phyloP scores from a whole-genome alignment of 2,329 filamentous ascomycete species.

The Xylariaceae sp. region DNA sequence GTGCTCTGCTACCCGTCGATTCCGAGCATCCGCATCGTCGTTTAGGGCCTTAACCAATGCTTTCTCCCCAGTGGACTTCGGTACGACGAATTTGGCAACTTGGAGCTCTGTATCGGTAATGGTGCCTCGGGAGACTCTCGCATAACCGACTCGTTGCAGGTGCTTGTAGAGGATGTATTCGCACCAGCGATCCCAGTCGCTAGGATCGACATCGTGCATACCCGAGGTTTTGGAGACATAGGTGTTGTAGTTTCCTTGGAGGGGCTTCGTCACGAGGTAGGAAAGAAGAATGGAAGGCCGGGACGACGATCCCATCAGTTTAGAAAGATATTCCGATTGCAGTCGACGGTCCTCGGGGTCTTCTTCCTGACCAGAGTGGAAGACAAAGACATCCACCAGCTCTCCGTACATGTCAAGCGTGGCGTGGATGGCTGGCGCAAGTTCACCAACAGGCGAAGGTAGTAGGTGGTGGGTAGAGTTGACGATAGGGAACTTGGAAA shows the following conservation, averaged over 20 bases:
- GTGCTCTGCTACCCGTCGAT: conserved; percentile 58
- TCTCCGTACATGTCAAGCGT: conserved; percentile 90
- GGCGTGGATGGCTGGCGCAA: conserved; percentile 95
- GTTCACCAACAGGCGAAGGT: conserved; percentile 86
- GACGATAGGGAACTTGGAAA: conserved; percentile 96
- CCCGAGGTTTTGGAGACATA: conserved; percentile 82
- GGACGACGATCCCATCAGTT: conserved; percentile 77
- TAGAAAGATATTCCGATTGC: conserved; percentile 78
- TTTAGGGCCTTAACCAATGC: conserved; percentile 37
- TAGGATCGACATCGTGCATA: conserved; percentile 91
- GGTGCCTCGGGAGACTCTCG: conserved; percentile 77
- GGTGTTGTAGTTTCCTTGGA: conserved; percentile 92
- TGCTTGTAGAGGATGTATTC: conserved; percentile 97
- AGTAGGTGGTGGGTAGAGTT: conserved; percentile 95
- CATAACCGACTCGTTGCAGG: conserved; percentile 80
- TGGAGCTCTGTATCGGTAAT: conserved; percentile 98
- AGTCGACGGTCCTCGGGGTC: conserved; percentile 85
- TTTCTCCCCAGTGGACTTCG: conserved; percentile 57
- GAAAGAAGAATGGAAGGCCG: conserved; percentile 81
- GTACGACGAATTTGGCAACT: conserved; percentile 90
- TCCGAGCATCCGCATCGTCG: conserved; percentile 46
- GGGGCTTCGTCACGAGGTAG: conserved; percentile 87
- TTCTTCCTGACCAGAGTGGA: conserved; percentile 98
- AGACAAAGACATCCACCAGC: conserved; percentile 89
- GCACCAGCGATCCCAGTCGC: conserved; percentile 97